Evolutionary conservation across 2,329 filamentous ascomycete species (phyloP), one percentile per base, ranked within the genome.

Genomic region (Verticillium dahliae): DNA sequence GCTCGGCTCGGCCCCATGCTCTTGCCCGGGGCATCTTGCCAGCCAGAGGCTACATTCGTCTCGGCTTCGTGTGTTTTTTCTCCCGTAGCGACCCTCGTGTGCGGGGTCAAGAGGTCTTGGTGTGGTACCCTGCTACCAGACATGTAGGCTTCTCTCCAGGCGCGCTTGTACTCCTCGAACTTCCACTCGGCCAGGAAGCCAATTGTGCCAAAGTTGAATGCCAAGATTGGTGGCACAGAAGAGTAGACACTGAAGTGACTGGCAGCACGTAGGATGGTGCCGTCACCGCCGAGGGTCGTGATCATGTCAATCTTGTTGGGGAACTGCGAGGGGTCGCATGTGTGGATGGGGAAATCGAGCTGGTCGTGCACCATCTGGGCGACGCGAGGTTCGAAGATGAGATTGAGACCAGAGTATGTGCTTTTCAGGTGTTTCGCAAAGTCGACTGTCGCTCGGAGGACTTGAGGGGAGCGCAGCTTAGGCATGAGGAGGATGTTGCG

Each of bases 171-270:
- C 69, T 98, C 93, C 6, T 82, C 81, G 72, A 98, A 98, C 69
- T 95, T 96, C 93, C 94, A 99, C 75, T 98, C 94, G 15, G 94
- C 93, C 7, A 99, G 78, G 67, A 99, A 99, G 0, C 95, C 95
- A 1, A 99, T 79, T 0, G 94, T 96, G 6, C 95, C 95, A 91
- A 99, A 97, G 72, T 92, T 96, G 72, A 99, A 99, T 1, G 91
- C 92, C 7, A 99, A 80, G 38, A 99, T 90, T 0, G 95, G 95
- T 0, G 95, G 95, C 0, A 99, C 94, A 54, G 87, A 86, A 2
- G 84, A 81, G 55, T 90, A 87, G 41, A 91, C 89, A 62, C 92
- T 92, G 76, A 96, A 69, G 22, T 71, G 82, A 60, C 90, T 93
- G 2, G 91, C 90, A 0, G 92, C 92, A 63, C 91, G 90, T 56